Conservation (phyloP, 1,139 yeast genomes). For the Sugiyamaella pinicola region DNA sequence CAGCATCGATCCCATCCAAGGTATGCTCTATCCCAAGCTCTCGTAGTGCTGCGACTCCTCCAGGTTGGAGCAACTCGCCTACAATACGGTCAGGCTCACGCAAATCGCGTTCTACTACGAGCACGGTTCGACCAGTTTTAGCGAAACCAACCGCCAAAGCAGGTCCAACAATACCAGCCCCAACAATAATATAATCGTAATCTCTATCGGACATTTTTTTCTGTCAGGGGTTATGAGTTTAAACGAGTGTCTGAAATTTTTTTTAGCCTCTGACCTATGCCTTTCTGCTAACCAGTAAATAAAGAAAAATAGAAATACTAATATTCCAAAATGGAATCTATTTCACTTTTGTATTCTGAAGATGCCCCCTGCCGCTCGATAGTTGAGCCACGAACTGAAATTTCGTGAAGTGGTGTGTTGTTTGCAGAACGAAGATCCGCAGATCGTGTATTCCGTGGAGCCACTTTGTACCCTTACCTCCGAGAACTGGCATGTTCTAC, state of each 20-base stretch:
- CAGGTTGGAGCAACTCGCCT: slow-evolving; percentile 96
- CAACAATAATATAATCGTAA: slow-evolving; percentile 71
- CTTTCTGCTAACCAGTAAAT: background rate
- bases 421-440: background rate
- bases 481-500: too few relatives aligned
- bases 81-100: slow-evolving; percentile 91
- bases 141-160: slow-evolving; percentile 89
- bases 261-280: background rate
- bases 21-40: slow-evolving; percentile 82
- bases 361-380: slow-evolving; percentile 4
- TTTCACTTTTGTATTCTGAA: background rate
- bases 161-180: slow-evolving; percentile 98
- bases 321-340: background rate
- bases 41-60: slow-evolving; percentile 79
- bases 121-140: slow-evolving; percentile 78
- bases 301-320: background rate
- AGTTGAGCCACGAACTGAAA: background rate
- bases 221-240: too few relatives aligned
- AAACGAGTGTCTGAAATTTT: background rate
- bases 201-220: slow-evolving; percentile 27
- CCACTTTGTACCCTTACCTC: slow-evolving; percentile 12
- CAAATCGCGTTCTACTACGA: slow-evolving; percentile 78
- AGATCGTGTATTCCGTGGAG: slow-evolving; percentile 5
- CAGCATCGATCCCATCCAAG: slow-evolving; percentile 79
- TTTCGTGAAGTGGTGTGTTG: slow-evolving; percentile 17